Conservation (phyloP, 225 moss, liverwort and hornwort species). For the Lunularia cruciata region DNA sequence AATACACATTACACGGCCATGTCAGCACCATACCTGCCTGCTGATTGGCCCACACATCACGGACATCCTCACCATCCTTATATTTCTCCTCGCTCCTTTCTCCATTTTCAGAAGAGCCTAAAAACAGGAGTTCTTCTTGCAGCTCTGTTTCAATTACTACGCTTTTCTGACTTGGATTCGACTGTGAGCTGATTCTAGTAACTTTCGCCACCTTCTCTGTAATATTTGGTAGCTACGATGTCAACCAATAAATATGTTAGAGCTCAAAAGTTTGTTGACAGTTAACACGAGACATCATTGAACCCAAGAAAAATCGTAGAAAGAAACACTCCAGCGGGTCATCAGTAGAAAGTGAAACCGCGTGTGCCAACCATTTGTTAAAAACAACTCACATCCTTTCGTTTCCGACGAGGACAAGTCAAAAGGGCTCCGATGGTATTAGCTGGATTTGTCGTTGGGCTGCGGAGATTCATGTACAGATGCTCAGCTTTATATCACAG, state of each 20-base stretch:
- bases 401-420: conserved; percentile 56
- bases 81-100: not conserved
- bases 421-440: conserved; percentile 67
- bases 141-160: conserved; percentile 15
- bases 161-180: conserved; percentile 8
- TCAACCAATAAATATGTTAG: not conserved
- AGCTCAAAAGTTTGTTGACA: not conserved
- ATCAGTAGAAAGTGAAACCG: not conserved
- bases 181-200: conserved; percentile 7
- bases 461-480: conserved; percentile 13
- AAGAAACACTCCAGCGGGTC: not conserved
- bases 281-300: not conserved
- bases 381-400: conserved; percentile 43
- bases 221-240: conserved; percentile 25
- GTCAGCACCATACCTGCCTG: conserved; percentile 14
- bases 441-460: conserved; percentile 51
- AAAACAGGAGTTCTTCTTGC: conserved; percentile 1
- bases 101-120: not conserved
- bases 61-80: conserved; percentile 1
- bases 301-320: not conserved
- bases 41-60: conserved; percentile 2
- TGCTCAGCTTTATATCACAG: not conserved
- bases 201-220: conserved; percentile 21
- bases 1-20: no score
- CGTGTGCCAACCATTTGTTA: not conserved